Evolutionary conservation across 2,329 filamentous ascomycete species (phyloP), one percentile per base, ranked within the genome.

Genomic region (Leptosphaerulina australis): DNA sequence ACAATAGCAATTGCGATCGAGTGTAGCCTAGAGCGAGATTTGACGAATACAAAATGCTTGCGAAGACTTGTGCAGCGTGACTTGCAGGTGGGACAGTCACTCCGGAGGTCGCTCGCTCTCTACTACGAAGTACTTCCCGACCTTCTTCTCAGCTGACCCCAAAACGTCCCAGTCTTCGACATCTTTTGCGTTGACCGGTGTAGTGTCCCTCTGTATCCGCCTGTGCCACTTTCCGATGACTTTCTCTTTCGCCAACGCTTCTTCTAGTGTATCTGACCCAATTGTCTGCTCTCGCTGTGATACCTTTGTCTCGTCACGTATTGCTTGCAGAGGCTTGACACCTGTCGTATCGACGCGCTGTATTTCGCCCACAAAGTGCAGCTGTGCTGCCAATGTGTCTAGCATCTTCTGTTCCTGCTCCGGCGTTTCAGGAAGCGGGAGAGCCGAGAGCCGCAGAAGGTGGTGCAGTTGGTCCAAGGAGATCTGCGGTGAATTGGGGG

Each of bases 281-380:
- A 91, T 78, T 4, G 83, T 83, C 35, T 80, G 80, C 55, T 85
- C 83, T 28, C 74, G 67, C 20, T 81, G 64, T 0, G 82, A 83
- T 10, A 73, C 72, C 2, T 67, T 62, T 1, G 88, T 89, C 76
- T 94, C 92, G 69, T 97, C 93, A 44, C 90, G 84, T 49, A 97
- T 87, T 34, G 87, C 87, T 40, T 83, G 81, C 33, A 99, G 75
- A 0, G 94, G 92, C 47, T 85, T 80, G 0, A 97, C 79, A 3
- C 82, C 85, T 0, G 79, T 74, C 0, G 90, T 92, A 70, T 96
- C 83, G 38, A 96, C 87, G 34, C 81, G 77, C 67, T 96, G 92
- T 15, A 97, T 86, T 55, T 91, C 84, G 54, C 84, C 86, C n/a
- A 97, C 91, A 67, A 99, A 99, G 65, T 88, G 87, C 0, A 99